A percentile compares a stretch with the other conserved stretches of the same genome.
Evolutionary conservation across 768 basidiomycete species (phyloP).

Genomic region (Chalciporus sphaerocephalus): DNA sequence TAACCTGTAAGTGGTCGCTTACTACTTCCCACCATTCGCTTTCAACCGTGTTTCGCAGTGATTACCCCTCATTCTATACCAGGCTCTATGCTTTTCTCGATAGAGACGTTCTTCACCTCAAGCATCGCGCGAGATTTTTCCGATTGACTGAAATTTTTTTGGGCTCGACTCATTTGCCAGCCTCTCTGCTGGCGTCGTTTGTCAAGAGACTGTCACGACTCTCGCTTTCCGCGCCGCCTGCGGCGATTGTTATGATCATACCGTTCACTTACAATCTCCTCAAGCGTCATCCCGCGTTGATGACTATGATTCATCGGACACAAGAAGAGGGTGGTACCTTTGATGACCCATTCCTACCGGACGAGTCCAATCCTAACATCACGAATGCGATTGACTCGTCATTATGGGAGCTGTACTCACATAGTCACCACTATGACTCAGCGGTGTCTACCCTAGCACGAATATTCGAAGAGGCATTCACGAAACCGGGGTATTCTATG

Average conservation of each 20-base stretch:
- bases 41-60: slow-evolving; percentile 44
- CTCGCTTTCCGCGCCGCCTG: slow-evolving; percentile 80
- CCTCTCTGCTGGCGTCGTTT: slow-evolving; percentile 90
- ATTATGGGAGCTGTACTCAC: slow-evolving; percentile 85
- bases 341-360: slow-evolving; percentile 61
- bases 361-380: slow-evolving; percentile 67
- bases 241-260: slow-evolving; percentile 85
- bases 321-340: slow-evolving; percentile 34
- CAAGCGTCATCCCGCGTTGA: slow-evolving; percentile 85
- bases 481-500: slow-evolving; percentile 85
- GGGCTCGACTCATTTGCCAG: slow-evolving; percentile 86
- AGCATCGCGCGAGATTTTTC: slow-evolving; percentile 93
- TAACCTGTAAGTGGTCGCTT: slow-evolving; percentile 65
- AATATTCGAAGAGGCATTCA: slow-evolving; percentile 88
- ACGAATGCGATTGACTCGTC: slow-evolving; percentile 84
- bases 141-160: slow-evolving; percentile 87
- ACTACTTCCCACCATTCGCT: not conserved
- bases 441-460: slow-evolving; percentile 83
- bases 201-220: slow-evolving; percentile 86
- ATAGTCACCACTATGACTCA: slow-evolving; percentile 78
- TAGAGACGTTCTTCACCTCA: slow-evolving; percentile 82
- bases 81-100: slow-evolving; percentile 88
- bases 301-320: slow-evolving; percentile 85
- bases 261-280: slow-evolving; percentile 94
- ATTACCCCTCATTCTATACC: slow-evolving; percentile 94